Percentiles rank a stretch among this genome's conserved stretches.
These are phyloP conservation scores for Trypanosoma caninum DNA, from an alignment of 208 protist species.

Conservation along the genomic window DNA sequence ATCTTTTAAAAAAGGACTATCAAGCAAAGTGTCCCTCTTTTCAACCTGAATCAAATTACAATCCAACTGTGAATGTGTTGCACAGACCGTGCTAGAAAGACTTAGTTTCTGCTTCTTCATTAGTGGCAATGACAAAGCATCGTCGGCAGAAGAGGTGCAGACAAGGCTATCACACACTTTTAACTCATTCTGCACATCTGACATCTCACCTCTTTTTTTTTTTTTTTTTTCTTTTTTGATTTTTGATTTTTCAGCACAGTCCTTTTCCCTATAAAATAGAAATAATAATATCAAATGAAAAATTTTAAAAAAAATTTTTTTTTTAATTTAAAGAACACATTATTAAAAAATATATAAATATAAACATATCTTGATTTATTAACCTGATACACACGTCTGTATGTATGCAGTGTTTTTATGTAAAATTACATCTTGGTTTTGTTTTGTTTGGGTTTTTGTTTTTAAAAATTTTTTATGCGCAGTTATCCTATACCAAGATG, in stretches of 20 bases:
- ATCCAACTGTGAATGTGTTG: no score
- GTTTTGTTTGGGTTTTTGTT: conserved; percentile 1
- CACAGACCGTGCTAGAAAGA: no score
- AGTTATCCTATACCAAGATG: conserved; percentile 1
- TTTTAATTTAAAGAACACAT: neutral
- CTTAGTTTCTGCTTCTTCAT: neutral
- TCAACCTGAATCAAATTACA: no score
- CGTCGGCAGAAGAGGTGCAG: no score
- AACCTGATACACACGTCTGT: no score
- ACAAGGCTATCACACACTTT: no score
- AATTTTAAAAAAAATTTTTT: neutral
- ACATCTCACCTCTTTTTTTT: conserved; percentile 12
- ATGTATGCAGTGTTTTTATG: no score
- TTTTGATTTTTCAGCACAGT: neutral
- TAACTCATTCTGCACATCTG: neutral
- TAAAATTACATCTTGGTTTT: conserved; percentile 1
- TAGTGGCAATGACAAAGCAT: neutral
- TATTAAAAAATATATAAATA: neutral
- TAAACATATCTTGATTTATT: neutral
- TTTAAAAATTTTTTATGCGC: neutral
- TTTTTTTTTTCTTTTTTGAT: conserved; percentile 4
- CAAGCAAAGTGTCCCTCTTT: no score
- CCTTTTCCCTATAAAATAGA: no score
- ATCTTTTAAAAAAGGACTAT: no score
- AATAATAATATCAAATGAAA: neutral